Evolutionary conservation across 106 monocot species (phyloP).

Genomic region (Agapanthus africanus): DNA sequence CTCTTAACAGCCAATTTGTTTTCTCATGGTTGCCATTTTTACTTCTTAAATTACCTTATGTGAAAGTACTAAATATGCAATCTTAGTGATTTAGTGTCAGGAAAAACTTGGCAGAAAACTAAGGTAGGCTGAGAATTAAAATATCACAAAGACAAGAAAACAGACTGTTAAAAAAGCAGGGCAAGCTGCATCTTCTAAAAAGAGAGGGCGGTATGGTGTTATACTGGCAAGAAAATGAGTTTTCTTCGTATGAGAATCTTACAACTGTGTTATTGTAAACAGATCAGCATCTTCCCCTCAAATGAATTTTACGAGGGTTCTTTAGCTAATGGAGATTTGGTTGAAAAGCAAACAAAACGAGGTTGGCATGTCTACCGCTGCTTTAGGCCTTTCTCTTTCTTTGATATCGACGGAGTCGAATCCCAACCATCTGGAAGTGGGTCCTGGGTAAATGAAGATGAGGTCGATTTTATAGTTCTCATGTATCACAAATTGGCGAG

Average conservation of each 20-base stretch:
- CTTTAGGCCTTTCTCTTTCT: conserved; percentile 91
- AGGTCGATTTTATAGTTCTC: conserved; percentile 63
- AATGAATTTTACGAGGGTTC: conserved; percentile 76
- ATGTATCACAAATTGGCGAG: conserved; percentile 64
- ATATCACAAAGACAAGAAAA: too few species aligned
- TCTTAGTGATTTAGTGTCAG: too few species aligned
- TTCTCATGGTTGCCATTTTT: too few species aligned
- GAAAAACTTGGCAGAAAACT: too few species aligned
- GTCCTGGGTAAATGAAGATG: conserved; percentile 84
- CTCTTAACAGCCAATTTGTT: too few species aligned
- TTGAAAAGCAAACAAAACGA: conserved; percentile 50
- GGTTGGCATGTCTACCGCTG: conserved; percentile 75
- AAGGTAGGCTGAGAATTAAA: too few species aligned
- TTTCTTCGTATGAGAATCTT: background rate
- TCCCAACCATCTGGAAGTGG: conserved; percentile 66
- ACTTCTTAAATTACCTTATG: too few species aligned
- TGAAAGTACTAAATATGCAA: too few species aligned
- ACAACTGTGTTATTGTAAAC: conserved; percentile 8
- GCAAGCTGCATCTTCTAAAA: too few species aligned
- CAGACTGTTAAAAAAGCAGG: too few species aligned
- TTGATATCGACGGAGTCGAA: conserved; percentile 76
- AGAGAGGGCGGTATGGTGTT: too few species aligned
- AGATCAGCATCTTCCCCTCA: conserved; percentile 94
- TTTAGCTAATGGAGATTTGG: conserved; percentile 64
- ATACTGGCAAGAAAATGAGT: too few species aligned